Evolutionary conservation across 768 basidiomycete species (phyloP).

Genomic region (Tephrocybe sp.): DNA sequence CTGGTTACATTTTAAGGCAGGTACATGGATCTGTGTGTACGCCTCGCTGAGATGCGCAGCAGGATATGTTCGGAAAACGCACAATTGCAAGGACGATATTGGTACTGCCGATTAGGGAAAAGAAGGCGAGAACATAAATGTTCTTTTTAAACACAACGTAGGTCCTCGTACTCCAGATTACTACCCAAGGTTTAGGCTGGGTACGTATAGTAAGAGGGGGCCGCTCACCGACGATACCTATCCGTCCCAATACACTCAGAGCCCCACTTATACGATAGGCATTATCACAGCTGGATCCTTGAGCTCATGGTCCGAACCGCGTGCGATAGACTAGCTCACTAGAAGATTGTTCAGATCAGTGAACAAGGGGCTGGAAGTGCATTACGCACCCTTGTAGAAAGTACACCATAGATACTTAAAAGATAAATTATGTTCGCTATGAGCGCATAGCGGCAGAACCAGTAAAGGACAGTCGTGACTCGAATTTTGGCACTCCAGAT

Average conservation of each 20-base stretch:
- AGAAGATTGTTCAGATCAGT: background rate
- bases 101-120: conserved; percentile 18
- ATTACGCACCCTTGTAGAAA: conserved; percentile 16
- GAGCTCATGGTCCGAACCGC: background rate
- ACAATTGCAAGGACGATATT: conserved; percentile 23
- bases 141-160: conserved; percentile 21
- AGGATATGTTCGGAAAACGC: background rate
- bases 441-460: conserved; percentile 32
- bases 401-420: conserved; percentile 21
- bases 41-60: background rate
- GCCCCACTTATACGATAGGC: conserved; percentile 25
- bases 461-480: conserved; percentile 27
- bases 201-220: background rate
- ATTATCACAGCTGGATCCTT: conserved; percentile 20
- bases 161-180: conserved; percentile 20
- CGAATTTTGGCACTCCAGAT: conserved; percentile 26
- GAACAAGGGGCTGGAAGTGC: background rate
- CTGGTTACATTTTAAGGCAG: conserved; percentile 4
- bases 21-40: conserved; percentile 17
- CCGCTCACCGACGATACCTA: conserved; percentile 24
- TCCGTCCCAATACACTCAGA: conserved; percentile 27
- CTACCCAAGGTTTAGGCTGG: conserved; percentile 1
- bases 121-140: conserved; percentile 15
- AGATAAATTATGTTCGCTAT: conserved; percentile 30
- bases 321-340: background rate